Conservation (phyloP, 2,329 filamentous ascomycete genomes). For the Phyllachora maydis region DNA sequence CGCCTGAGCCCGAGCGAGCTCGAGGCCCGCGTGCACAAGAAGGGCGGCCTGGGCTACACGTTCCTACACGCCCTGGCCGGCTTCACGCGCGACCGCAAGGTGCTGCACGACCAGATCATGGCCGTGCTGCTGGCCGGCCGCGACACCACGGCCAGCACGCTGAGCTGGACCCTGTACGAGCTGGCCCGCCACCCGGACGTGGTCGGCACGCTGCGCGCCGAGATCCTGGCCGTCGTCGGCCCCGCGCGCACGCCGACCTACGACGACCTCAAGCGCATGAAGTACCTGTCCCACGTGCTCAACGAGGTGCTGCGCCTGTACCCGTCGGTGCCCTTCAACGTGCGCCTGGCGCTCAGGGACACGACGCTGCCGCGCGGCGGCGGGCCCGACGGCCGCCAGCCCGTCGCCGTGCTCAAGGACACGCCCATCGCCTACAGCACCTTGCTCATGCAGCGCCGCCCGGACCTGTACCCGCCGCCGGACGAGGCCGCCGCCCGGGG, state of each 20-base stretch:
- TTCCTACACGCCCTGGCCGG: constrained; percentile 72
- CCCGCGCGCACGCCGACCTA: constrained; percentile 45
- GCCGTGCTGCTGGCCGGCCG: constrained; percentile 67
- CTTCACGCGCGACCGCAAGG: constrained; percentile 51
- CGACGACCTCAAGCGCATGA: constrained; percentile 69
- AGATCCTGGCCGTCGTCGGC: constrained; percentile 52
- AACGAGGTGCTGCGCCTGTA: constrained; percentile 65
- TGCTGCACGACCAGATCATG: constrained; percentile 70
- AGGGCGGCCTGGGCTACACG: constrained; percentile 53
- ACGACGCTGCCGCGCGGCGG: constrained; percentile 57
- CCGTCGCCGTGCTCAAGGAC: constrained; percentile 45
- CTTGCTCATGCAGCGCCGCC: constrained; percentile 52
- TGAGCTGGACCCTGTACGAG: constrained; percentile 72
- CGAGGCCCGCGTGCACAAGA: constrained; percentile 48
- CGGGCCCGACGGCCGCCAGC: constrained; percentile 37
- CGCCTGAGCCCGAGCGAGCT: constrained; percentile 50
- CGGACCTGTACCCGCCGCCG: constrained; percentile 34
- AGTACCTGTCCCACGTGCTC: constrained; percentile 53
- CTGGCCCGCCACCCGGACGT: constrained; percentile 49
- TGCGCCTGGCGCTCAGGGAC: constrained; percentile 49
- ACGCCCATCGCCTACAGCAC: constrained; percentile 45
- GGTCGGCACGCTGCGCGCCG: constrained; percentile 46
- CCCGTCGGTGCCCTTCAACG: constrained; percentile 61
- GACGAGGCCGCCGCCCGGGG: constrained; percentile 21
- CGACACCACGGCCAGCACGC: constrained; percentile 68